Base-by-base conservation (phyloP, 176 grass and related monocot species). In the Oryza longistaminata region DNA sequence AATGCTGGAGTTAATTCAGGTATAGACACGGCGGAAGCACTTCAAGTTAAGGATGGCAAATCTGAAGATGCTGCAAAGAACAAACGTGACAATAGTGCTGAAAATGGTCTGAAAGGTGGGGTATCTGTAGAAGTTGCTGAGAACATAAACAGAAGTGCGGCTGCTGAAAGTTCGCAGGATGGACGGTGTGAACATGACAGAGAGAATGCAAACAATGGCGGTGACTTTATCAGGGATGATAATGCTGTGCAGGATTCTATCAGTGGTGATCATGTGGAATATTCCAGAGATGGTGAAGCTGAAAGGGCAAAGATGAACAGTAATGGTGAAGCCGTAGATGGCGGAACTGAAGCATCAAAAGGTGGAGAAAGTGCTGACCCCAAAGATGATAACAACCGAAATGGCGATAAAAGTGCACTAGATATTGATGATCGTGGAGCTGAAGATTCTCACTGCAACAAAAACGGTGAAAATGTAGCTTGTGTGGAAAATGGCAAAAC, bases 311-410 rank as follows among this genome's bases (percentile, higher is more conserved):
- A 79, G 31, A 21, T 60, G 11, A 52, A 64, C 2, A 40, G 27
- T 8, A 75, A 25, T n/a, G 17, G 66, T 75, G 52, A 75, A 45
- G 64, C 6, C 79, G 55, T 87, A 87, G 39, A 74, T 83, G 74
- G 70, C 16, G 50, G 40, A 33, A 5, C 33, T 46, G 29, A 77
- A 64, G 66, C 24, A 11, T 50, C 21, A 14, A 71, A 73, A 16
- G 45, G 60, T 49, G 75, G 34, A 78, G 69, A 87, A 68, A 33
- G 68, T 24, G 26, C 45, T 72, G 84, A 58, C 74, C 17, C 73
- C 17, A 48, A 83, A 64, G 50, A 64, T 64, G 75, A 31, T 34
- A 50, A 16, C 19, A 40, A 42, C 22, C 62, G 2, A 74, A 75
- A 70, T 83, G 29, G 29, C 5, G 34, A 19, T 11, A 60, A 66